Evolutionary conservation across 306 rosid genomes (phyloP), one percentile per base, ranked within the genome.

Genomic region (Castanospermum australe): DNA sequence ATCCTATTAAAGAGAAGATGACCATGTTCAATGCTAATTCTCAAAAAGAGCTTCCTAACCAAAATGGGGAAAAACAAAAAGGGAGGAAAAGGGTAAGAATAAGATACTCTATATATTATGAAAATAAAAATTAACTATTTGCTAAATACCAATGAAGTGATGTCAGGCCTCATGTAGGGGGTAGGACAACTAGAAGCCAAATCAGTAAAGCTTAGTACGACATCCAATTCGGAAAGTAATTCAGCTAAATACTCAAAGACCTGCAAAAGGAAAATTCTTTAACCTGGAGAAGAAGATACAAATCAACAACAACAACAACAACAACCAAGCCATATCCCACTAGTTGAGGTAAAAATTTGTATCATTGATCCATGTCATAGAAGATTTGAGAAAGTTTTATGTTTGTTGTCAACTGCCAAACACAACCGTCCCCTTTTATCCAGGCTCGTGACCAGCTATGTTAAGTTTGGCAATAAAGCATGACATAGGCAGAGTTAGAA

Each of bases 141-240:
- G 54, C 22, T 10, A n/a, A 57, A 78, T 93, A 93, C 99, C 88
- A 92, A 85, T 20, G 90, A 67, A 86, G 94, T 90, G 86, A 95
- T 89, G 60, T 76, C 85, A 67, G 99, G 98, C 65, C 98, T 91
- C 62, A 90, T 89, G 85, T 95, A 95, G 20, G 96, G 94, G 81
- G 94, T 93, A 39, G 99, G 97, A 80, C 94, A 93, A 71, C 88
- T 87, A 69, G 96, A 91, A 80, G 98, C 94, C 88, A 95, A 86
- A 85, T 91, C 98, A 85, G 99, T 93, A 91, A 93, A 95, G 86
- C 99, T 87, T 44, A 88, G 92, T 45, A 93, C 81, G 73, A 95
- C 99, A 64, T 95, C 99, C 87, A 95, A 72, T 78, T 93, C 98
- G 12, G 98, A 87, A 73, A 95, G 91, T 87, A 91, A 66, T 55